Base-by-base conservation (phyloP, 192 early-diverging fungal genomes). In the Coemansia sp. region DNA sequence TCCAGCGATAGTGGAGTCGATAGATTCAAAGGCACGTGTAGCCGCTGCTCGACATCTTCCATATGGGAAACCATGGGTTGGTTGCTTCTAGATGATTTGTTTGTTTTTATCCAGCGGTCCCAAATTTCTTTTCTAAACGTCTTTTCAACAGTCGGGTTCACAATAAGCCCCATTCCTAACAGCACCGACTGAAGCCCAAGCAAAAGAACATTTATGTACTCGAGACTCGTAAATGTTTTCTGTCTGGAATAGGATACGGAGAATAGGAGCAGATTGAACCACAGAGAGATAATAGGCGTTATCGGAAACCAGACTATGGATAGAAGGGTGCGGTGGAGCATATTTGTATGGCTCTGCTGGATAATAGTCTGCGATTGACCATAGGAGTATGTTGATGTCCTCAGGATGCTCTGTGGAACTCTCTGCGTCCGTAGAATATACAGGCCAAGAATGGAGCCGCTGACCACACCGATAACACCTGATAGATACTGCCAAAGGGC, bases 221-320 rank as follows among this genome's bases (percentile, higher is more conserved):
- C 73, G 15, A 69, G 43, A 53, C 63, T 45, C 21, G 63, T 62
- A 42, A 67, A 72, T 13, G 57, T 60, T 16, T 48, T 47, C n/a
- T 18, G 56, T 18, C 37, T 75, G 52, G 75, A 71, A 56, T 81
- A 67, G 16, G 61, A 16, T 9, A 81, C 43, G 15, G 72, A 59
- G 5, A 67, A 15, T 9, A 75, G 69, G 3, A 68, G 7, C 39
- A 67, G 10, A 43, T 81, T 75, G 50, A 81, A 57, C 78, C 78
- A 81, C 19, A 75, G 67, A n/a, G 78, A 66, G 12, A 75, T 15
- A 3, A 75, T 72, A 0, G 78, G 78, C 8, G 70, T 72, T 5
- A 81, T 72, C 0, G 78, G 78, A n/a, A 71, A 72, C 78, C 78
- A 81, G 44, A 75, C 65, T 6, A 81, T 71, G 19, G 62, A 48